Percentiles rank a stretch among this genome's conserved stretches.
phyloP scores from a whole-genome alignment of 768 basidiomycete genomes.

The Neoboletus magnificus region DNA sequence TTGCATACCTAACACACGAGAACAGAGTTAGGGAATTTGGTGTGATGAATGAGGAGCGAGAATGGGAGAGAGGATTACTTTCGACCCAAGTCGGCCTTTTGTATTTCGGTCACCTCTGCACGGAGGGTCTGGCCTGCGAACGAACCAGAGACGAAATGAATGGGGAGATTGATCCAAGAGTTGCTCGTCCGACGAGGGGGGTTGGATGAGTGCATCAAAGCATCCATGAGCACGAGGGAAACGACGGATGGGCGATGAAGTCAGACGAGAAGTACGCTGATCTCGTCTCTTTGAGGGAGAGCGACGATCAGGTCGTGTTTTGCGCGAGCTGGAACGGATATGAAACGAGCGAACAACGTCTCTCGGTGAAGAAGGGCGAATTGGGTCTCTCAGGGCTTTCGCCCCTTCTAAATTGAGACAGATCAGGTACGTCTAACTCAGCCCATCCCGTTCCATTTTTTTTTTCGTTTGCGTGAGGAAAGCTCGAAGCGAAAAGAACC shows the following conservation, averaged over 20 bases:
- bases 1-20: constrained; percentile 44
- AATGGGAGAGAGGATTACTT: constrained; percentile 41
- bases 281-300: constrained; percentile 3
- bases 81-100: constrained; percentile 65
- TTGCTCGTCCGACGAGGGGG: constrained; percentile 26
- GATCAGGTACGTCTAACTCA: constrained; percentile 8
- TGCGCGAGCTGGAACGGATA: constrained; percentile 7
- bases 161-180: constrained; percentile 38
- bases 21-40: constrained; percentile 3
- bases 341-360: neutral
- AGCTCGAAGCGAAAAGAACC: neutral
- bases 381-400: constrained; percentile 3
- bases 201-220: constrained; percentile 12
- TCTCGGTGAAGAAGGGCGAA: constrained; percentile 1
- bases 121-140: constrained; percentile 56
- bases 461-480: neutral
- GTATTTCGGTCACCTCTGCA: constrained; percentile 55
- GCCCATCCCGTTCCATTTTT: neutral
- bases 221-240: constrained; percentile 16
- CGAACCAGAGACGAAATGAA: constrained; percentile 56
- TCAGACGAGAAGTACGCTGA: neutral
- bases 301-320: constrained; percentile 16
- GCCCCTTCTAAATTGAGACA: constrained; percentile 26
- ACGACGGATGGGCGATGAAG: neutral
- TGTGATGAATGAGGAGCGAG: neutral